phyloP scores from a whole-genome alignment of 257 asterid species.

The Scutellaria barbata region DNA sequence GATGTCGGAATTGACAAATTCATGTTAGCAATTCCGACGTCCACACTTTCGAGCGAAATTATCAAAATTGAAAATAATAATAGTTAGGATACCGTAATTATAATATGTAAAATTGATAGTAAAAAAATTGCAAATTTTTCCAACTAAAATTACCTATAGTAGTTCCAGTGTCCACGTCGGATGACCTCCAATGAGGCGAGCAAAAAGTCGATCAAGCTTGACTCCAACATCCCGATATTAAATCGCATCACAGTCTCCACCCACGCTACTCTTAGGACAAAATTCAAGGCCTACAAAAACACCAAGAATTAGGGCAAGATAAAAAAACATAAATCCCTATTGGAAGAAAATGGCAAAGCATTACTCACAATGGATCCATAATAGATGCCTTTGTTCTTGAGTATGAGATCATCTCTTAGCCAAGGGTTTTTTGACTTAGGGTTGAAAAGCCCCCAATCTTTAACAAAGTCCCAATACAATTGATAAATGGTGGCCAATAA shows the following conservation, averaged over 20 bases:
- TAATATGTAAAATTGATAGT: no score
- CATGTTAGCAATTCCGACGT: no score
- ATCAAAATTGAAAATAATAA: no score
- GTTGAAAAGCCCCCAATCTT: constrained; percentile 90
- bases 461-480: constrained; percentile 91
- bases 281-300: constrained; percentile 62
- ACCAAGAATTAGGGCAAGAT: no score
- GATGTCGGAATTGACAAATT: no score
- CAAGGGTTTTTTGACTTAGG: constrained; percentile 64
- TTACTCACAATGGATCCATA: constrained; percentile 84
- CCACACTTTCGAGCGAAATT: no score
- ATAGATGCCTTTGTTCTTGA: constrained; percentile 75
- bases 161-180: constrained; percentile 99
- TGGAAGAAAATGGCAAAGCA: neutral
- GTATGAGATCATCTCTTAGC: constrained; percentile 82
- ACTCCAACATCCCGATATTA: constrained; percentile 61
- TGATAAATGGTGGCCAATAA: constrained; percentile 79
- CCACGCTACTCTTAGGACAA: constrained; percentile 88
- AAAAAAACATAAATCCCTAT: no score
- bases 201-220: constrained; percentile 67
- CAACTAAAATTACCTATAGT: constrained; percentile 60
- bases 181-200: constrained; percentile 91
- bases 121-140: no score
- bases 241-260: constrained; percentile 75
- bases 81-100: no score